Base-by-base conservation (phyloP, 2,329 filamentous ascomycete genomes). In the Tolypocladium ovalisporum region DNA sequence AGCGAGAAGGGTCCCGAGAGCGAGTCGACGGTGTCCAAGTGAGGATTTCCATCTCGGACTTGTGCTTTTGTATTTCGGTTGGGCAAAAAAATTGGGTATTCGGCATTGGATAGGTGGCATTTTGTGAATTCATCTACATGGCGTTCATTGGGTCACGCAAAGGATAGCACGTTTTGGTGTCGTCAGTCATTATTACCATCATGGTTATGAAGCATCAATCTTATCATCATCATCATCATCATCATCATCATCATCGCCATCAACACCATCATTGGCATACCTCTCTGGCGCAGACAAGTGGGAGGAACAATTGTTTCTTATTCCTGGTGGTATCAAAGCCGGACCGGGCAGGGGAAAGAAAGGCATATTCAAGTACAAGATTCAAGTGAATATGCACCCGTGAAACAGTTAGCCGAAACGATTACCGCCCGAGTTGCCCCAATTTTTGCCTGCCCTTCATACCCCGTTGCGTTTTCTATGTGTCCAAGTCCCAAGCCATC, bases 1-100 rank as follows among this genome's bases (percentile, higher is more conserved):
- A 65, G 66, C 51, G 70, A 72, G 62, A 72, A 73, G 60, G 57
- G 59, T 29, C 51, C 44, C 19, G 51, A 56, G 19, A 54, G 58
- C 39, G 59, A n/a, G 49, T 35, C 32, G 52, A 8, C 24, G n/a
- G 42, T 17, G 34, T 62, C 60, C n/a, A 60, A 62, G 54, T 63
- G 59, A 56, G 53, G 8, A 4, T 17, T 17, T 8, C 6, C 9
- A 3, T 22, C 19, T 7, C n/a, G 10, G 17, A 10, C 29, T 29
- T 13, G 6, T 19, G 19, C 47, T 51, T 7, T 27, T 10, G 19
- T 7, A 19, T 8, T 35, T 34, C 29, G 10, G 7, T 5, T n/a
- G 6, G 37, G 37, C n/a, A 19, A 9, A 40, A 19, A 40, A n/a
- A n/a, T 40, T 19, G 19, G 37, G 7, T 44, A 4, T 44, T 24